Evolutionary conservation across 2,329 filamentous ascomycete species (phyloP), one percentile per base, ranked within the genome.

Genomic region (Botrytis pseudocinerea): DNA sequence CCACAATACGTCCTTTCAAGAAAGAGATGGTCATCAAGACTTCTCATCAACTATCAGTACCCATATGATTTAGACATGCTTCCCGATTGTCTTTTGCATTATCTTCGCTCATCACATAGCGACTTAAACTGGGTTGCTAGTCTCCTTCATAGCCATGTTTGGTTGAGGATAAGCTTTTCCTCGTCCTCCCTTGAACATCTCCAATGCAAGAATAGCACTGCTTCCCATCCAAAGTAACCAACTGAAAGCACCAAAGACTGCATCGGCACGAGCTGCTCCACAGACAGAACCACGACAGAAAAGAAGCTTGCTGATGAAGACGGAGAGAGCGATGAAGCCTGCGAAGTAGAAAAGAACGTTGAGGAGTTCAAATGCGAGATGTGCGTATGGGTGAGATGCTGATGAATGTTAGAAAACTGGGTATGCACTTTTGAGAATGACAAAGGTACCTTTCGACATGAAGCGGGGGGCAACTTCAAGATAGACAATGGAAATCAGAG

Each of bases 201-300:
- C 83, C 77, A 84, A 82, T 74, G 82, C 84, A 42, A 84, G 81
- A 48, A 89, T 76, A 44, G 83, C 82, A 18, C 85, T 82, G 5
- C 85, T 86, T 44, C 79, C 84, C 46, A 82, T 82, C 89, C 89
- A 91, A 18, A 85, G 80, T 32, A 84, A 78, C 79, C 88, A 90
- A 74, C 85, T 83, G 71, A 87, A 82, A 20, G 87, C 85, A 28
- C 87, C 85, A 68, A 90, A 84, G 60, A 85, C 86, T n/a, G 86
- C 84, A 74, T 86, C 84, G 61, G 87, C 87, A 32, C 86, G 85
- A 59, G 87, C 87, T 20, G 86, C 84, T 38, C 83, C 83, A 82
- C 89, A 91, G 40, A 90, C 86, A 54, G 82, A 83, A 60, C 88
- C 89, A 42, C 84, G 83, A 81, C 89, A 91, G 82, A 88, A 88